Conservation (phyloP, 306 rosid species). For the Pyrus communis region DNA sequence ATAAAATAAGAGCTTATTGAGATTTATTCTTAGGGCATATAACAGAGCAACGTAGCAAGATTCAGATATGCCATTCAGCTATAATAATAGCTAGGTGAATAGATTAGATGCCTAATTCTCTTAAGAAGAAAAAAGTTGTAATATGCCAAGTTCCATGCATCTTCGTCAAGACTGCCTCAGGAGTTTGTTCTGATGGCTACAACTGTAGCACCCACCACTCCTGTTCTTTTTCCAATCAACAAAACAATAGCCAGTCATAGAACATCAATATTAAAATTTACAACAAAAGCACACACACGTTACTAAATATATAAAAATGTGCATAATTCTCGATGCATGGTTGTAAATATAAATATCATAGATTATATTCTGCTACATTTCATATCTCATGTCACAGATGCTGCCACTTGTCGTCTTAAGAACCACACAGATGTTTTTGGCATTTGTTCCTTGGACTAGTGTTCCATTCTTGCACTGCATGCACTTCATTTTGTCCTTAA, state of each 20-base stretch:
- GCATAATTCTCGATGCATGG: background rate
- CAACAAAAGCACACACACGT: background rate
- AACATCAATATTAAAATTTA: background rate
- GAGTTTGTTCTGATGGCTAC: background rate
- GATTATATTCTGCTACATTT: background rate
- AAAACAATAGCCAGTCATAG: background rate
- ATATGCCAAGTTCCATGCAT: background rate
- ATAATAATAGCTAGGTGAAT: background rate
- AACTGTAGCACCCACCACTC: background rate
- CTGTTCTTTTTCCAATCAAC: background rate
- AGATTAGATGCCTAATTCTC: background rate
- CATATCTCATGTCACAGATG: background rate
- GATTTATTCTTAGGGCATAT: background rate
- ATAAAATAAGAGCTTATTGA: background rate
- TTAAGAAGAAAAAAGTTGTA: background rate
- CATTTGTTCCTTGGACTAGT: background rate
- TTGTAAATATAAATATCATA: background rate
- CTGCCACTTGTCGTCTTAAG: background rate
- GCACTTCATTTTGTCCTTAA: background rate
- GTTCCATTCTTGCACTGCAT: background rate
- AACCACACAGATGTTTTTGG: background rate
- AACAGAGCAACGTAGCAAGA: background rate
- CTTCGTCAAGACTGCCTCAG: background rate
- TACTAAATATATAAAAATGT: background rate
- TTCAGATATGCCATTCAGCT: background rate